A percentile compares a stretch with the other conserved stretches of the same genome.
These are phyloP conservation scores for Ganoderma resinaceum DNA, from an alignment of 1,284 basidiomycete species.

Conservation along the genomic window DNA sequence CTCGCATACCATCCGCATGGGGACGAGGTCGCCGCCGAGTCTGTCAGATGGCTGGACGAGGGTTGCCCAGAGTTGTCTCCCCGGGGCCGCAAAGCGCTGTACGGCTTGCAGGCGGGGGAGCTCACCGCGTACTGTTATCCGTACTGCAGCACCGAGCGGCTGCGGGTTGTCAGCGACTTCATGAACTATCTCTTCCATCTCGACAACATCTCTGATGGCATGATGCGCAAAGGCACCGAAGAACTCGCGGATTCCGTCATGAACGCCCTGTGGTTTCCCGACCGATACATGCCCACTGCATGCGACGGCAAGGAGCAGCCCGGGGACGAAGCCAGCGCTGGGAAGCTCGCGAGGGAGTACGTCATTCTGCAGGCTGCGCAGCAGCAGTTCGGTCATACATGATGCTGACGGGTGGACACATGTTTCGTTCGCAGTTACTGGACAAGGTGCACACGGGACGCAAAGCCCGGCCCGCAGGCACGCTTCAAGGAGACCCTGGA, in stretches of 20 bases:
- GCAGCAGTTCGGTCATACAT: background rate
- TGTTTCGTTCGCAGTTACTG: constrained; percentile 38
- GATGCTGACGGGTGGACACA: constrained; percentile 3
- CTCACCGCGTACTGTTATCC: constrained; percentile 73
- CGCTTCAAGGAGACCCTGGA: constrained; percentile 47
- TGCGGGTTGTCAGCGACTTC: constrained; percentile 61
- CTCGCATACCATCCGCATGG: constrained; percentile 59
- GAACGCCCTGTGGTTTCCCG: constrained; percentile 46
- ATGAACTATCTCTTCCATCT: constrained; percentile 49
- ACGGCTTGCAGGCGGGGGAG: constrained; percentile 68
- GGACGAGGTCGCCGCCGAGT: constrained; percentile 60
- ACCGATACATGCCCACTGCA: constrained; percentile 39
- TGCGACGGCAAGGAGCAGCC: constrained; percentile 31
- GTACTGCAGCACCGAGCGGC: constrained; percentile 55
- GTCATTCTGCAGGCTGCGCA: constrained; percentile 16
- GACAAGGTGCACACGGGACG: constrained; percentile 43
- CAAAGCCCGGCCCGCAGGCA: constrained; percentile 38
- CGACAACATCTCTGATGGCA: constrained; percentile 48
- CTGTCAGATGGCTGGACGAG: constrained; percentile 66
- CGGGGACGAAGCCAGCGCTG: constrained; percentile 32
- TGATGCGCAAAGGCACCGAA: constrained; percentile 41
- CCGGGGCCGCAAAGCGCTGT: constrained; percentile 55
- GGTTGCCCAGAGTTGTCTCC: constrained; percentile 52
- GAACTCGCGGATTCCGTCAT: constrained; percentile 45
- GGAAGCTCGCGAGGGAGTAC: constrained; percentile 43